Base-by-base conservation (phyloP, 108 stramenopile genomes). In the Skeletonema tropicum region DNA sequence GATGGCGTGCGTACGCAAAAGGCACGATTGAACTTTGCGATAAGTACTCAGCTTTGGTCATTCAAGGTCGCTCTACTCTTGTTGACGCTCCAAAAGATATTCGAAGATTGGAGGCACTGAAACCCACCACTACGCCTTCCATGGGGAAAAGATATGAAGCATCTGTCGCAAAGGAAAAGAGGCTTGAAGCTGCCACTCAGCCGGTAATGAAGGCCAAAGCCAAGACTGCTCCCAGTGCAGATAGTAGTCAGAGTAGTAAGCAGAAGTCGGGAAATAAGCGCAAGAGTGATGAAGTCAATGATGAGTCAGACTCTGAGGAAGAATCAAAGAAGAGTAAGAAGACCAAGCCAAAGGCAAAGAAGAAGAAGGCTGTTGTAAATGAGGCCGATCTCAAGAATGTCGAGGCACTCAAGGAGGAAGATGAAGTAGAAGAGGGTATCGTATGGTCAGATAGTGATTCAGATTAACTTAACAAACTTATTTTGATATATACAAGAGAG, bases 1-100 rank as follows among this genome's bases (percentile, higher is more conserved):
- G 89, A 55, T 96, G 93, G 93, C 79, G 91, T 38, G 90, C 89
- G 3, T 94, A 90, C 75, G 90, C 91, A 39, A 88, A 87, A 70
- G 95, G 93, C 14, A 90, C 88, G 46, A 77, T 96, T 21, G 95
- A 96, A 57, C 67, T 89, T 29, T 93, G 92, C 58, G 84, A 90
- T 45, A 82, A 82, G n/a, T 87, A 92, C 77, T 74, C 87, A 2
- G 68, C 26, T 5, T 83, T 81, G 36, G 89, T 84, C 29, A 73
- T 86, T 66, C 46, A 65, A 25, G 88, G 70, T 15, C 89, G 95
- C 19, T 64, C 85, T 31, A 87, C 86, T 23, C 68, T 89, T 12
- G 84, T 73, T 14, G 85, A 91, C 48, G 90, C 93, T 35, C 95
- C 95, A 49, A 94, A 93, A 80, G 95, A 96, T 67, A 88, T 96